Percentiles rank a stretch among this genome's conserved stretches.
Evolutionary conservation across 805 yeast genomes (phyloP).

Genomic region (Pichia rugopelliculosa): DNA sequence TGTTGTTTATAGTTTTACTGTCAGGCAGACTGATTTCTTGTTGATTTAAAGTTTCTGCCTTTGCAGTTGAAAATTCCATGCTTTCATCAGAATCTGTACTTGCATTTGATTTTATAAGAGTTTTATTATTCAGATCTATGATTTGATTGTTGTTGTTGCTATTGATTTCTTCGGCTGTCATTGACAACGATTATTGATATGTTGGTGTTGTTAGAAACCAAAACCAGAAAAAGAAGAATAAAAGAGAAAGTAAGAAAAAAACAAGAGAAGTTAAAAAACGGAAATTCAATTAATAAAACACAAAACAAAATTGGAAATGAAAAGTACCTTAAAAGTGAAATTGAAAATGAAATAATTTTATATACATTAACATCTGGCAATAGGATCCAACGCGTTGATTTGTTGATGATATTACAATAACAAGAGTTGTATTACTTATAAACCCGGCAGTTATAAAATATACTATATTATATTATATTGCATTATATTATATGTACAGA

Average conservation of each 20-base stretch:
- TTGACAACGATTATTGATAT: background rate
- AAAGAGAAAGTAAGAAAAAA: background rate
- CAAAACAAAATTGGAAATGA: background rate
- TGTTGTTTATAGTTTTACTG: constrained; percentile 4
- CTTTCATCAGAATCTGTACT: background rate
- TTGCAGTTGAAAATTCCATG: background rate
- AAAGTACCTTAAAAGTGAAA: background rate
- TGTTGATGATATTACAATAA: too few species aligned
- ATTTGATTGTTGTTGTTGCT: background rate
- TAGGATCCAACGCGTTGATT: background rate
- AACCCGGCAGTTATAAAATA: background rate
- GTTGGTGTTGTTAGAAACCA: background rate
- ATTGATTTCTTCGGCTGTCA: background rate
- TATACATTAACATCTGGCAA: background rate
- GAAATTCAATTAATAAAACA: background rate
- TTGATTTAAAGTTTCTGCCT: background rate
- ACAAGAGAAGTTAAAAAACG: too few species aligned
- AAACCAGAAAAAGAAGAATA: background rate
- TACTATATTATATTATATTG: background rate
- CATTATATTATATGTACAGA: background rate
- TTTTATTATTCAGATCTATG: background rate
- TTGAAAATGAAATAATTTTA: background rate
- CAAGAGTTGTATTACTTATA: background rate
- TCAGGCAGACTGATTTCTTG: background rate
- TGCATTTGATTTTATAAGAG: background rate